Conservation (phyloP, 2,329 filamentous ascomycete species). For the Trichoderma sp. region DNA sequence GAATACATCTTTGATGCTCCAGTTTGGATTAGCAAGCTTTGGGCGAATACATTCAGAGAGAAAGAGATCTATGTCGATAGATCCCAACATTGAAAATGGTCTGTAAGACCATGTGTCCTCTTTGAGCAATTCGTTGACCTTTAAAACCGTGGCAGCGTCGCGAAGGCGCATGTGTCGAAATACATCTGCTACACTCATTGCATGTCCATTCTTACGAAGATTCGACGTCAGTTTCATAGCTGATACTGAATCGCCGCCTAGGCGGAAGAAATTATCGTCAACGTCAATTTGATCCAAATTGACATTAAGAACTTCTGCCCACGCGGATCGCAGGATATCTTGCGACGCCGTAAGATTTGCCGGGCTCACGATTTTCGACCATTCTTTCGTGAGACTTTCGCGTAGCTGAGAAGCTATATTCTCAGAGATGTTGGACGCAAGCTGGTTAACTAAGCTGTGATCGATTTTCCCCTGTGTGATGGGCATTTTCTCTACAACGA, state of each 20-base stretch:
- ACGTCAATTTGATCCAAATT: constrained; percentile 32
- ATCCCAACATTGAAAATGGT: constrained; percentile 28
- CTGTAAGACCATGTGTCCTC: constrained; percentile 22
- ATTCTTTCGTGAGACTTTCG: not conserved
- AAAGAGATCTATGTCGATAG: constrained; percentile 26
- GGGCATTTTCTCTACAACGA: constrained; percentile 35
- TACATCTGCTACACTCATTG: constrained; percentile 31
- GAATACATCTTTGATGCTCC: constrained; percentile 29
- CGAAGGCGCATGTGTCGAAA: constrained; percentile 33
- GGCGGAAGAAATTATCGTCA: constrained; percentile 36
- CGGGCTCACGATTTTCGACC: not conserved
- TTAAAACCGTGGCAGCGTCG: constrained; percentile 28
- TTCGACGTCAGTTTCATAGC: constrained; percentile 33
- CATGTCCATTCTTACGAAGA: constrained; percentile 28
- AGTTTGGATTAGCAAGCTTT: constrained; percentile 25
- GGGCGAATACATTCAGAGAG: constrained; percentile 24
- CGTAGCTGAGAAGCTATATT: not conserved
- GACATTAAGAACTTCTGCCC: constrained; percentile 21
- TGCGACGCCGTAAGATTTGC: not conserved
- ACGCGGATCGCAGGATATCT: not conserved
- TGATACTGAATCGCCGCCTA: constrained; percentile 33
- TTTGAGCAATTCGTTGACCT: constrained; percentile 18
- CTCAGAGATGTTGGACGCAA: not conserved
- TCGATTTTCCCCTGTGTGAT: constrained; percentile 29
- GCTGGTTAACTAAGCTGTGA: not conserved